A percentile compares a stretch with the other conserved stretches of the same genome.
These are phyloP conservation scores for Diacronema lutheri DNA, from an alignment of 78 protist genomes.

Conservation along the genomic window DNA sequence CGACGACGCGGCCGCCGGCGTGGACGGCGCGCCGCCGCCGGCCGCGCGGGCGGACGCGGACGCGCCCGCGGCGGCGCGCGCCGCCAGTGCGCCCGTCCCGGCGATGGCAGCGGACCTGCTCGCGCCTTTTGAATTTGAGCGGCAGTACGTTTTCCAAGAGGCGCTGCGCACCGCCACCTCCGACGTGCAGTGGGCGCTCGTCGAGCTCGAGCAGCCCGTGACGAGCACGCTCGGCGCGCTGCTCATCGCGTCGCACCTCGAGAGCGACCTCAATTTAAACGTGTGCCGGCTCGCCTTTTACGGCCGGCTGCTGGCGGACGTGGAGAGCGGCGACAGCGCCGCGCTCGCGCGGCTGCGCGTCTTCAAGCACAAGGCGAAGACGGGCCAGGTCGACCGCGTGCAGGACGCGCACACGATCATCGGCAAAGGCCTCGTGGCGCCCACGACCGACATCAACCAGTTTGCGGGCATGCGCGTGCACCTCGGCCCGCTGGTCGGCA, in stretches of 20 bases:
- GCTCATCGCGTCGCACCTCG: constrained; percentile 80
- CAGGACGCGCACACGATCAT: constrained; percentile 64
- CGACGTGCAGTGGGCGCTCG: constrained; percentile 32
- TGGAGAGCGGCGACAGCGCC: too few relatives aligned
- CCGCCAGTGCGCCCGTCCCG: background rate
- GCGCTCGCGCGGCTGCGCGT: too few relatives aligned
- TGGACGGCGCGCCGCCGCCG: background rate
- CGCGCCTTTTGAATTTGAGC: background rate
- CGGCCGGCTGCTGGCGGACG: constrained; percentile 33
- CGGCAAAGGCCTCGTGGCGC: constrained; percentile 54
- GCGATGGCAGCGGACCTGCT: background rate
- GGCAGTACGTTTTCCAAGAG: background rate
- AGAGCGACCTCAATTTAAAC: constrained; percentile 38
- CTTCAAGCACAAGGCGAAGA: too few relatives aligned
- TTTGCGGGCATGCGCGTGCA: constrained; percentile 64
- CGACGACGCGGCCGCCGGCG: background rate
- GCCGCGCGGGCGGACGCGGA: background rate
- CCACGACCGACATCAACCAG: constrained; percentile 49
- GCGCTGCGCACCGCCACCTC: background rate
- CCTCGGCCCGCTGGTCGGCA: constrained; percentile 54
- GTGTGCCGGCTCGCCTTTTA: constrained; percentile 76
- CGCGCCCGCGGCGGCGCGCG: background rate
- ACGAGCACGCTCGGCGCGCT: constrained; percentile 44
- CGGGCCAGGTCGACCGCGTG: constrained; percentile 30
- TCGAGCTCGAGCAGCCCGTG: constrained; percentile 75